Evolutionary conservation across 169 alveolate species (phyloP), one percentile per base, ranked within the genome.

Genomic region (Eimeria acervulina): DNA sequence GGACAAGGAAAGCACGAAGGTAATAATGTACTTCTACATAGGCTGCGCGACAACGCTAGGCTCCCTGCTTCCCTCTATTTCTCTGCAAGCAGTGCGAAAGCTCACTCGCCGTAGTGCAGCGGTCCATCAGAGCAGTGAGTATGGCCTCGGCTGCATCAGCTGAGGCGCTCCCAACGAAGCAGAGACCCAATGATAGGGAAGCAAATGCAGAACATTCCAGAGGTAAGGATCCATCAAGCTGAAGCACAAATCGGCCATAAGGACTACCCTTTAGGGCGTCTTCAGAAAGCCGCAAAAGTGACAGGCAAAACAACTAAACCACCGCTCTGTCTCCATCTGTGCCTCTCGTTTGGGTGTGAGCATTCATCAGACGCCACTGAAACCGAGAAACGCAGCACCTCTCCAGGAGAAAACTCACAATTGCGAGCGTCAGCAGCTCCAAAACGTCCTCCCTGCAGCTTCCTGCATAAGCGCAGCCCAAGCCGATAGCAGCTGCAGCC

Each of bases 381-480:
- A 81, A 76, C 85, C 31, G 26, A 47, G 23, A 36, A 42, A 15
- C 33, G 7, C 38, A 26, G 52, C 28, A 47, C 8, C 47, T 2
- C 51, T 12, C 81, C 31, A 70, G 38, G 0, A 61, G 42, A 12
- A 31, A 78, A 76, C 95, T 59, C 59, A 96, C 97, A 19, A 96
- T 68, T 1, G 95, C 83, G 28, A 95, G 96, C 51, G 96, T 93
- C 52, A 96, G 61, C 59, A 78, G 80, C 90, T 96, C 97, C 85
- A 91, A 52, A 3, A 99, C 95, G 78, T 98, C 99, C 91, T 98
- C 99, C 87, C 99, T 98, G 96, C 98, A 98, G 47, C 99, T 98
- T 10, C 99, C 99, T 28, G 99, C 99, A 95, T 99, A 99, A 19
- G 99, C 99, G 88, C 99, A 98, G 23, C 99, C 99, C 68, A 99